Evolutionary conservation across 805 yeast genomes (phyloP), one percentile per base, ranked within the genome.

Genomic region (Candida easanensis): DNA sequence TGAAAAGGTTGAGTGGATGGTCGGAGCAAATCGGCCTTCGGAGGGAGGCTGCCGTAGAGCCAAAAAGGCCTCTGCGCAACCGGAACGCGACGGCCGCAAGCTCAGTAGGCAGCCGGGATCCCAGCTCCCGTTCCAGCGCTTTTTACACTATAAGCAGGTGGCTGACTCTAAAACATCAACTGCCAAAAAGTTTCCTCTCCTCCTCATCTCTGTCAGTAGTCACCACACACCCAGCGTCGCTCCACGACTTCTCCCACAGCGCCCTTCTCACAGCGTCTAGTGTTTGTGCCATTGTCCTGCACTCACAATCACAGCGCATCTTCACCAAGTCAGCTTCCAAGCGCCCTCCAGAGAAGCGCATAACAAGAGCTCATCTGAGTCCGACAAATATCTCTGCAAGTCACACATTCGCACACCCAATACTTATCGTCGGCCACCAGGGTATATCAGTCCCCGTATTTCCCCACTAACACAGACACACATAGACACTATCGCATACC

Each of bases 51-150:
- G 19, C 33, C 19, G 33, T 8, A 23, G 11, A 11, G 8, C 14
- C 8, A 18, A 41, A 41, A 41, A 32, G 19, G 30, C 36, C 36
- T 31, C 33, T 36, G 33, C 25, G n/a, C 33, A 14, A 11, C 44
- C 38, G 43, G 43, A 39, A 39, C 43, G 38, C 38, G 22, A 16
- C 13, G 37, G 30, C 36, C 41, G 25, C 36, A 18, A 4, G 13
- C 36, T 28, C 27, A n/a, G 28, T 18, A 18, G 4, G 36, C 27
- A 6, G 18, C 26, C 36, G 36, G 36, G 36, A 33, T 21, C 5
- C 5, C 36, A 21, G 19, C 21, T 22, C 19, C 36, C 27, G 36
- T n/a, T 17, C 16, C 34, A 37, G 43, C 43, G 35, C 35, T 28
- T 39, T 38, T 39, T 30, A 30, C 18, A 32, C 32, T 7, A 23